Evolutionary conservation across 371 early-diverging fungal genomes (phyloP), one percentile per base, ranked within the genome.

Genomic region (Mucor saturninus): DNA sequence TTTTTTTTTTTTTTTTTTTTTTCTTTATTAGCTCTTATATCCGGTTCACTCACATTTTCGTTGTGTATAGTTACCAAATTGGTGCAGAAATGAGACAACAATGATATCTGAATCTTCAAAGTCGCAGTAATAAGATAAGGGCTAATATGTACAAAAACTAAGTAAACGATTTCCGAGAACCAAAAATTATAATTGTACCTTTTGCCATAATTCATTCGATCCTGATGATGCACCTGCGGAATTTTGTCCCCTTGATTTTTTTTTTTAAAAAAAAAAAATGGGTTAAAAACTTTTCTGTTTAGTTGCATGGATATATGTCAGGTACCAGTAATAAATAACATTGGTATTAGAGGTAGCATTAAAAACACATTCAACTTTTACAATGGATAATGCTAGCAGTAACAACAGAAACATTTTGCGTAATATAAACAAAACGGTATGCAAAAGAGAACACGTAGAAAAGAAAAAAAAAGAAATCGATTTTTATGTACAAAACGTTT

Each of bases 31-130:
- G 35, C 35, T 48, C 2, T 59, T 43, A 49, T 51, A 46, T 38
- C 21, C 68, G 54, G 35, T 7, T 7, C 11, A 5, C 11, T 43
- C n/a, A n/a, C n/a, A n/a, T 43, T 43, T 43, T 43, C 4, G 2
- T n/a, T 49, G 35, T 39, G n/a, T n/a, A n/a, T n/a, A 37, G 64
- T 32, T 66, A 79, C 66, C 67, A 77, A 73, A 62, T 79, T 85
- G 54, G 84, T 84, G 59, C 85, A 91, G 62, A 60, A 89, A 90
- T 6, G 88, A 79, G 35, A 91, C 49, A 10, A 87, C 82, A 39
- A 90, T 69, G 3, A 85, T 73, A 67, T 89, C 85, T 4, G 51
- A 48, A 35, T 83, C 80, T 2, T 70, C 58, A 28, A 54, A 55
- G 31, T 77, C 80, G 59, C 91, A 91, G 71, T 90, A 91, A 5